These are phyloP conservation scores for Picea mariana DNA, from an alignment of 83 land plant genomes.

Conservation along the genomic window DNA sequence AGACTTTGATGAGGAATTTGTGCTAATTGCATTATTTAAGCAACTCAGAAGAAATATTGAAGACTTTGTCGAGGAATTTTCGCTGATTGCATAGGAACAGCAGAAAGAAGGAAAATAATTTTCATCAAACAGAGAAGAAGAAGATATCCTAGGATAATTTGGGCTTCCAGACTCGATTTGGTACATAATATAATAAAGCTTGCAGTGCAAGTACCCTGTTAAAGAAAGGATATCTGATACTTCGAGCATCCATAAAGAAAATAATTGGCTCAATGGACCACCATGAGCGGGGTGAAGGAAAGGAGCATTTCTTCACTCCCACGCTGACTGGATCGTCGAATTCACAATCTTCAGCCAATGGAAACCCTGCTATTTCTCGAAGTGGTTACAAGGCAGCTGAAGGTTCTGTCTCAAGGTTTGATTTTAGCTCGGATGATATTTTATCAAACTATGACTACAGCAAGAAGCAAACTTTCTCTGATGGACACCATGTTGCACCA, in stretches of 20 bases:
- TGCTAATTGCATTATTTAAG: neutral
- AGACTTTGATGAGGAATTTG: neutral
- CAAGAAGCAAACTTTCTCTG: constrained; percentile 12
- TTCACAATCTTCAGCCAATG: constrained; percentile 7
- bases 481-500: constrained; percentile 1
- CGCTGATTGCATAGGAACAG: neutral
- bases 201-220: neutral
- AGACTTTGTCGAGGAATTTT: neutral
- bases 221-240: neutral
- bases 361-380: constrained; percentile 8
- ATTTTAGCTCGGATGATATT: constrained; percentile 11
- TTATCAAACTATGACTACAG: constrained; percentile 3
- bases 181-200: no score
- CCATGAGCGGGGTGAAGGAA: constrained; percentile 14
- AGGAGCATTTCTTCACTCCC: constrained; percentile 9
- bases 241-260: neutral
- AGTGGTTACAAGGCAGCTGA: constrained; percentile 8
- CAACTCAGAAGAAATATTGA: neutral
- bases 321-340: neutral
- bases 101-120: neutral
- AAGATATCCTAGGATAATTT: neutral
- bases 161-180: neutral
- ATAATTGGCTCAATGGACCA: constrained; percentile 5
- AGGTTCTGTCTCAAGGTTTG: constrained; percentile 8
- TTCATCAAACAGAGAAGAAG: neutral